Evolutionary conservation across 148 eudicot genomes (phyloP).

Genomic region (Pouteria glomerata): DNA sequence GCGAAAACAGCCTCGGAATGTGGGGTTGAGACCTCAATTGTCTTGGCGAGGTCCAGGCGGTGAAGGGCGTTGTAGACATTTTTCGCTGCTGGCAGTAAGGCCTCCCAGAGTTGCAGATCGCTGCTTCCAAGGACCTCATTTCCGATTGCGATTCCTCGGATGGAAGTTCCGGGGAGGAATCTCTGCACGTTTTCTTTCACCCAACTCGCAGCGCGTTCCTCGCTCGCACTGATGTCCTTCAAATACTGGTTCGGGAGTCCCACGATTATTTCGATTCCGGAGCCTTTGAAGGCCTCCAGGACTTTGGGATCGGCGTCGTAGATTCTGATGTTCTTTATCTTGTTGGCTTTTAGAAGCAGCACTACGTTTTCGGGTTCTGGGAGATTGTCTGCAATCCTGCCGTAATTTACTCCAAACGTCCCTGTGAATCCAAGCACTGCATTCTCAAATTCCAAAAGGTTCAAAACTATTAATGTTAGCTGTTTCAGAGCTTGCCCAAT

Average conservation of each 20-base stretch:
- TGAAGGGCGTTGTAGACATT: constrained; percentile 71
- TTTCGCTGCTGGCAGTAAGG: constrained; percentile 57
- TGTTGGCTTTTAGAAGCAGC: constrained; percentile 10
- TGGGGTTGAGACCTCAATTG: constrained; percentile 57
- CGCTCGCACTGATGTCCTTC: no score
- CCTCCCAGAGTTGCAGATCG: constrained; percentile 41
- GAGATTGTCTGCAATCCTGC: constrained; percentile 9
- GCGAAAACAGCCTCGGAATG: constrained; percentile 61
- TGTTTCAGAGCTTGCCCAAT: no score
- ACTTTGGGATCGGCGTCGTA: constrained; percentile 15
- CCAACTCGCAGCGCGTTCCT: no score
- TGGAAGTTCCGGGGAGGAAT: constrained; percentile 52
- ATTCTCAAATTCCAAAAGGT: not conserved
- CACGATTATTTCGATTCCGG: constrained; percentile 13
- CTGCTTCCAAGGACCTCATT: constrained; percentile 61
- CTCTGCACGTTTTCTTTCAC: no score
- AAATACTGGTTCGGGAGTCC: constrained; percentile 9
- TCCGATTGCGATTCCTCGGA: constrained; percentile 77
- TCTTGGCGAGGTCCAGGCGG: constrained; percentile 36
- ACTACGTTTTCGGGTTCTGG: constrained; percentile 18
- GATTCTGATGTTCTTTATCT: constrained; percentile 17
- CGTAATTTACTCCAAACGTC: constrained; percentile 16
- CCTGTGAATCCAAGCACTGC: constrained; percentile 12
- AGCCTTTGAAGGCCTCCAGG: constrained; percentile 3
- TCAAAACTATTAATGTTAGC: no score